Evolutionary conservation across 2,329 filamentous ascomycete species (phyloP).

Genomic region (Fusarium multiceps): DNA sequence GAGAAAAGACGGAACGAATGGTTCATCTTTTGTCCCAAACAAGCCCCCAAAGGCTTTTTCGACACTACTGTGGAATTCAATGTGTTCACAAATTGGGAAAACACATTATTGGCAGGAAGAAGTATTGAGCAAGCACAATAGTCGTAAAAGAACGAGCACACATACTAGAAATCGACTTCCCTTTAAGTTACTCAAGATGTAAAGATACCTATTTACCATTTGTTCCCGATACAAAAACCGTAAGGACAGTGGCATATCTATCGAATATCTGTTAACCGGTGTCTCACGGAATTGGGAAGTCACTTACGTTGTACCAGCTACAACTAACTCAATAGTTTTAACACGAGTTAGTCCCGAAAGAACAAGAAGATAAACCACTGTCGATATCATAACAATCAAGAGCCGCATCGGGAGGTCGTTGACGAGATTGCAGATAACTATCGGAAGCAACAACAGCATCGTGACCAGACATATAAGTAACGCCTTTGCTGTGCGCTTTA

Average conservation of each 20-base stretch:
- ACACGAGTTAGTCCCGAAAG: neutral
- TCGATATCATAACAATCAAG: constrained; percentile 5
- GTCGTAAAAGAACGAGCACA: too few relatives aligned
- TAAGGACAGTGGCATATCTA: constrained; percentile 11
- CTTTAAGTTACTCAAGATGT: too few relatives aligned
- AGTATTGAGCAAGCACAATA: too few relatives aligned
- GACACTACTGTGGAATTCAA: too few relatives aligned
- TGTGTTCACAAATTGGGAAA: too few relatives aligned
- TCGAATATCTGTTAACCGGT: fast-evolving
- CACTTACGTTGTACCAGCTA: constrained; percentile 9
- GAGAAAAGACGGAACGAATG: neutral
- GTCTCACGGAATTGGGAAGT: fast-evolving
- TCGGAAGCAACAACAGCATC: neutral
- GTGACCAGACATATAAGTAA: constrained; percentile 1
- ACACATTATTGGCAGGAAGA: too few relatives aligned
- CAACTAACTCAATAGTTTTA: neutral
- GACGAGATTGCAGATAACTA: constrained; percentile 6
- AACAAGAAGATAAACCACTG: constrained; percentile 1
- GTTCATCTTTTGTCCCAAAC: neutral
- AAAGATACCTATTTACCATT: neutral
- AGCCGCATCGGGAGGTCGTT: neutral
- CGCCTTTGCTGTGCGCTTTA: neutral
- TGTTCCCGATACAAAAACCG: constrained; percentile 2
- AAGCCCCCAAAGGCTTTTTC: too few relatives aligned
- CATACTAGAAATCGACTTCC: too few relatives aligned